These are phyloP conservation scores for Trypanosoma brucei DNA, from an alignment of 208 protist species.

Conservation along the genomic window DNA sequence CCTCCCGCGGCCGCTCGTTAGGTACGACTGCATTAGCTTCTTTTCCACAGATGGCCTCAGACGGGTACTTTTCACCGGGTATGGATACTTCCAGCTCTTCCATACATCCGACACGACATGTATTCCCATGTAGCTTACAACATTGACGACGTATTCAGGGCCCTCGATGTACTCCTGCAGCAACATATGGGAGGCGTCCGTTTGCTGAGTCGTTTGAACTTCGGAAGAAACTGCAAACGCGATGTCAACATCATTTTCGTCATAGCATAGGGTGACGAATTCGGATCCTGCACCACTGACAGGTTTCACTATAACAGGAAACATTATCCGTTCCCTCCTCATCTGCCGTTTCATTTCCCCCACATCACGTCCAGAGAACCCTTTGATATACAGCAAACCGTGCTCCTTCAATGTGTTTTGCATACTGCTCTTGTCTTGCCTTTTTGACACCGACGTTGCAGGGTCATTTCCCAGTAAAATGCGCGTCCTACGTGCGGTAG, in stretches of 20 bases:
- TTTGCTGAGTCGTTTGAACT: constrained; percentile 42
- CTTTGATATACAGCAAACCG: constrained; percentile 63
- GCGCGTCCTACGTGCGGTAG: neutral
- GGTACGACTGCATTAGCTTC: constrained; percentile 5
- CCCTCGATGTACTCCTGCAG: constrained; percentile 89
- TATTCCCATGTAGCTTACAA: constrained; percentile 62
- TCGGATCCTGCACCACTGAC: constrained; percentile 73
- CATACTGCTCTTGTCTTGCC: constrained; percentile 66
- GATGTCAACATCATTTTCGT: constrained; percentile 34
- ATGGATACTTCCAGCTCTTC: constrained; percentile 77
- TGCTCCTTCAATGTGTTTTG: constrained; percentile 46
- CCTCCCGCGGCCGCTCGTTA: neutral
- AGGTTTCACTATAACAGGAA: constrained; percentile 85
- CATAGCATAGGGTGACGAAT: constrained; percentile 77
- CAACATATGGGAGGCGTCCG: constrained; percentile 50
- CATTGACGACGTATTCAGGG: constrained; percentile 82
- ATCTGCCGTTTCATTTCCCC: constrained; percentile 29
- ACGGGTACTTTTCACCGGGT: constrained; percentile 36
- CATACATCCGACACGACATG: constrained; percentile 85
- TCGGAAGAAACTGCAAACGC: constrained; percentile 43
- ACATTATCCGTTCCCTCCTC: constrained; percentile 27
- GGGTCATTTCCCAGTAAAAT: constrained; percentile 56
- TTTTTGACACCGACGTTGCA: constrained; percentile 39
- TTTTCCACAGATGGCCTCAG: constrained; percentile 33
- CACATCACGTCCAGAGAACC: constrained; percentile 25